Evolutionary conservation across 1,284 basidiomycete genomes (phyloP).

Genomic region (Leccinum angustisporum): DNA sequence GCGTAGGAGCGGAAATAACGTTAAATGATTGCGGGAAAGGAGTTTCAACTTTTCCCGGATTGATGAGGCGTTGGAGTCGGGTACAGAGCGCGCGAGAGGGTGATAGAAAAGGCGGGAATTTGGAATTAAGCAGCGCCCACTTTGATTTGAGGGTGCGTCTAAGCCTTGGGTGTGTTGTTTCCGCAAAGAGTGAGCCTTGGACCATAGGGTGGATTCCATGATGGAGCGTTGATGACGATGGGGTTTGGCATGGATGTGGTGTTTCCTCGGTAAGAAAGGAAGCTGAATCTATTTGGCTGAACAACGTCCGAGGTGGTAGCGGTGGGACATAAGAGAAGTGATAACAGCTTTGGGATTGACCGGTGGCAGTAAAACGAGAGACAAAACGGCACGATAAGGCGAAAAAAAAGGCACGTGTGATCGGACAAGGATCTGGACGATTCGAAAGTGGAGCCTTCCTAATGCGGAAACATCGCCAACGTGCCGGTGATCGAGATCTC

Average conservation of each 20-base stretch:
- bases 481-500: conserved; percentile 30
- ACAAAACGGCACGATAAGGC: conserved; percentile 14
- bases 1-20: conserved; percentile 3
- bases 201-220: background rate
- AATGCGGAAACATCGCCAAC: conserved; percentile 6
- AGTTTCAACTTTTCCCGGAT: conserved; percentile 1
- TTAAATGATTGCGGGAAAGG: conserved; percentile 12
- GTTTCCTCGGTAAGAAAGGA: background rate
- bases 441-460: conserved; percentile 26
- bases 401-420: conserved; percentile 19
- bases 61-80: background rate
- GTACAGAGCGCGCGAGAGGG: background rate
- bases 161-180: background rate
- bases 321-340: background rate
- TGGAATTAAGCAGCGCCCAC: background rate
- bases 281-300: background rate
- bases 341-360: background rate
- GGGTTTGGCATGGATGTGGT: background rate
- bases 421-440: conserved; percentile 23
- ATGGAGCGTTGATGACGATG: background rate
- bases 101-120: background rate
- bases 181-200: background rate
- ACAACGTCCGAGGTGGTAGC: background rate
- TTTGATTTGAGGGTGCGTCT: background rate
- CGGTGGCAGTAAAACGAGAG: background rate